Evolutionary conservation across 2,329 filamentous ascomycete species (phyloP).

Genomic region (Tolypocladium endophyticum): DNA sequence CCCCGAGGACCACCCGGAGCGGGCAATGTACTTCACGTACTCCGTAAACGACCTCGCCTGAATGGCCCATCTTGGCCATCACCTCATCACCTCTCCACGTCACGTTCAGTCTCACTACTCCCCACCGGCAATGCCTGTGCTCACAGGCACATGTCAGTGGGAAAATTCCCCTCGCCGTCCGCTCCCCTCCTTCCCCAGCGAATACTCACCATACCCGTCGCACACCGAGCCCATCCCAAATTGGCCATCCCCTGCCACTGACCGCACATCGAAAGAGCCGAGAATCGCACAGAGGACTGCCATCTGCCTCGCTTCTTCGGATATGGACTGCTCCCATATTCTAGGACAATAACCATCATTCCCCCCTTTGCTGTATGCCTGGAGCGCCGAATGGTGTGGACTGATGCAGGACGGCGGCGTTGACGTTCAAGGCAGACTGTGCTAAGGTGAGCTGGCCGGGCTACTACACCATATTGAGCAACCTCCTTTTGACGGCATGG

Average conservation of each 20-base stretch:
- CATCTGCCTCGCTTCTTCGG: not conserved
- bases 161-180: not conserved
- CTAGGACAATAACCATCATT: not conserved
- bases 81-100: not conserved
- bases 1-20: not conserved
- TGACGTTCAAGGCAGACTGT: not conserved
- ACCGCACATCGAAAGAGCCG: not conserved
- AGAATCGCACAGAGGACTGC: not conserved
- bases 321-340: not conserved
- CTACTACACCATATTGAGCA: not conserved
- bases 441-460: not conserved
- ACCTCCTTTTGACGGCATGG: not conserved
- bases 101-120: not conserved
- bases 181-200: not conserved
- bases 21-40: not conserved
- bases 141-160: not conserved
- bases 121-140: not conserved
- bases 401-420: not conserved
- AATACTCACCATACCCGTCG: not conserved
- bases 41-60: not conserved
- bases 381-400: not conserved
- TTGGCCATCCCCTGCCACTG: not conserved
- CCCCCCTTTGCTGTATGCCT: not conserved
- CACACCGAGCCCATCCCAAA: not conserved
- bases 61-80: not conserved